A percentile compares a stretch with the other conserved stretches of the same genome.
Conservation (phyloP, 2,329 filamentous ascomycete genomes). For the Colletotrichum tabaci region DNA sequence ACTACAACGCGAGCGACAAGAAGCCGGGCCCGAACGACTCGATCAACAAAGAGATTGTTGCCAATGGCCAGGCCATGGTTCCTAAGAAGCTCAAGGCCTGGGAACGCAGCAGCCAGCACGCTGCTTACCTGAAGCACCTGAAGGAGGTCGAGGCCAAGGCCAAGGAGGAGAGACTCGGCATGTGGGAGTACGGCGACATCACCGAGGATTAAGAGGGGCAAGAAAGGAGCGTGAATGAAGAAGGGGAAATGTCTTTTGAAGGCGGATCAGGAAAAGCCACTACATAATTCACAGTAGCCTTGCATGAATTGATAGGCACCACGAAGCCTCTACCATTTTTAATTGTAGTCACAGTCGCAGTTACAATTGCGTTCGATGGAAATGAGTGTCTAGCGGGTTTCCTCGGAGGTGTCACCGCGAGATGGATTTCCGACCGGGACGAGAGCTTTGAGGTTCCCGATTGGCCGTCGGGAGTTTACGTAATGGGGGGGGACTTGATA, state of each 20-base stretch:
- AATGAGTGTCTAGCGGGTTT: neutral
- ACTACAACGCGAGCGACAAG: slow-evolving; percentile 75
- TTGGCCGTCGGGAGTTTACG: slow-evolving; percentile 18
- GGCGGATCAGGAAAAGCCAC: slow-evolving; percentile 23
- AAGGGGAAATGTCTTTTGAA: slow-evolving; percentile 3
- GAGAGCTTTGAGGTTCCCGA: neutral
- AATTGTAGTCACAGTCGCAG: neutral
- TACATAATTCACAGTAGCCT: slow-evolving; percentile 38
- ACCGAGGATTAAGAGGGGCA: slow-evolving; percentile 79
- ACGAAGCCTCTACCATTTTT: slow-evolving; percentile 11
- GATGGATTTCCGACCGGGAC: slow-evolving; percentile 5
- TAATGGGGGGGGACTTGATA: slow-evolving; percentile 16
- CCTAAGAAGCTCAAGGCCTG: slow-evolving; percentile 92
- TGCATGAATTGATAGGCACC: slow-evolving; percentile 30
- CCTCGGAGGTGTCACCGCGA: neutral
- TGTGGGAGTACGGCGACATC: slow-evolving; percentile 99
- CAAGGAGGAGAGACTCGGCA: slow-evolving; percentile 84
- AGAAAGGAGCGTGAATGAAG: neutral
- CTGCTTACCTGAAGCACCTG: slow-evolving; percentile 79
- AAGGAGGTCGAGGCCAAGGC: slow-evolving; percentile 82
- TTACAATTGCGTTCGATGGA: neutral
- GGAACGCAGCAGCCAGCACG: slow-evolving; percentile 82
- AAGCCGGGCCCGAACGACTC: slow-evolving; percentile 77
- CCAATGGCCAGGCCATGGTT: slow-evolving; percentile 90
- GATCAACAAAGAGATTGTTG: slow-evolving; percentile 89